These are phyloP conservation scores for Hygrocybe coccinea DNA, from an alignment of 768 basidiomycete species.

Conservation along the genomic window DNA sequence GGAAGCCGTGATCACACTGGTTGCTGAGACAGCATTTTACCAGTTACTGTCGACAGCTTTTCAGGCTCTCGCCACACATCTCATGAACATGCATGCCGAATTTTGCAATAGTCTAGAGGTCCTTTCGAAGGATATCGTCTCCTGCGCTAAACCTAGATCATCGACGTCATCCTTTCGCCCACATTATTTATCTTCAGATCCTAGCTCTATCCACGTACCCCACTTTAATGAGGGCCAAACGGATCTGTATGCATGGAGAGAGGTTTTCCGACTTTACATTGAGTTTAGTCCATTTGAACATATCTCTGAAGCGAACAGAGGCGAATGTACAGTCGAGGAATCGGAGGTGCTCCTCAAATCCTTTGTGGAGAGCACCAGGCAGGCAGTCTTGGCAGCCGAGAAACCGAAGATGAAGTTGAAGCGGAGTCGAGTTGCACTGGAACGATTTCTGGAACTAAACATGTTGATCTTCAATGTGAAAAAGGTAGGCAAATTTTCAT, in stretches of 20 bases:
- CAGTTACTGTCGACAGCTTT: constrained; percentile 60
- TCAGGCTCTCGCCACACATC: constrained; percentile 47
- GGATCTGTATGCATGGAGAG: constrained; percentile 85
- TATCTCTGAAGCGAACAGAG: constrained; percentile 54
- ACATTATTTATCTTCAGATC: constrained; percentile 41
- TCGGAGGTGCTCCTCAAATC: constrained; percentile 58
- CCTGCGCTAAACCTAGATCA: constrained; percentile 41
- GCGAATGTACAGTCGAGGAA: constrained; percentile 66
- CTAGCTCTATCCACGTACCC: constrained; percentile 29
- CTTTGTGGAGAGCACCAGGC: constrained; percentile 57
- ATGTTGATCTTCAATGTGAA: constrained; percentile 74
- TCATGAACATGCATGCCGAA: constrained; percentile 44
- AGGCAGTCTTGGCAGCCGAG: constrained; percentile 53
- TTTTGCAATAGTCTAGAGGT: constrained; percentile 42
- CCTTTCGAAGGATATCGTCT: constrained; percentile 37
- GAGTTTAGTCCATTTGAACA: constrained; percentile 85
- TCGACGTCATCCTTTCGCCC: constrained; percentile 39
- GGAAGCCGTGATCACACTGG: constrained; percentile 73
- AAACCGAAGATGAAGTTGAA: constrained; percentile 50
- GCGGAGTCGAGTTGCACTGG: constrained; percentile 55
- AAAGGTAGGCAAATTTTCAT: constrained; percentile 45
- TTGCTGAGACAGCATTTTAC: constrained; percentile 80
- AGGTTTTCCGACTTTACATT: constrained; percentile 83
- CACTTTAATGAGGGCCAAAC: constrained; percentile 28
- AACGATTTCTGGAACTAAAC: constrained; percentile 72